These are phyloP conservation scores for Anisodus tanguticus DNA, from an alignment of 257 asterid genomes.

Conservation along the genomic window DNA sequence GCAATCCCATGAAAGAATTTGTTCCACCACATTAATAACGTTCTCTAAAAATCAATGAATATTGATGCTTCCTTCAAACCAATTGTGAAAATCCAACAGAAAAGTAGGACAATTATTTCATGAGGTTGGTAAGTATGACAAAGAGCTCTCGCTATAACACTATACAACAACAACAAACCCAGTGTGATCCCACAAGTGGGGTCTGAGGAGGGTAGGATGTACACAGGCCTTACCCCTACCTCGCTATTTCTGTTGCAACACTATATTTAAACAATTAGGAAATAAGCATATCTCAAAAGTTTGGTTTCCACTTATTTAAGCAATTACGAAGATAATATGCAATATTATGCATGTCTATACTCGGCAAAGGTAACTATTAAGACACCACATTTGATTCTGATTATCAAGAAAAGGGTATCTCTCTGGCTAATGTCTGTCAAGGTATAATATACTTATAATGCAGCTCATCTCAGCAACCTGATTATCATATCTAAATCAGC, in stretches of 20 bases:
- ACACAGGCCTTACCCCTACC: too few species aligned
- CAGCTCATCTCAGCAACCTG: too few species aligned
- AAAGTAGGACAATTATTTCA: not conserved
- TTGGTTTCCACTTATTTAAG: not conserved
- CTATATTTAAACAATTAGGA: not conserved
- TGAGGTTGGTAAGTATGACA: not conserved
- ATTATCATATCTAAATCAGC: not conserved
- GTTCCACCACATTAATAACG: not conserved
- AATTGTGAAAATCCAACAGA: not conserved
- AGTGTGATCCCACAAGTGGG: too few species aligned
- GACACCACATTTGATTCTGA: not conserved
- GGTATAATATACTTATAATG: too few species aligned
- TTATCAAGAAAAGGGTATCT: too few species aligned
- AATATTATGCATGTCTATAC: too few species aligned
- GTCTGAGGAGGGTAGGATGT: too few species aligned
- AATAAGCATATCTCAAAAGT: not conserved
- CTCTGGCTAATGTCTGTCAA: too few species aligned
- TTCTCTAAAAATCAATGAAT: not conserved
- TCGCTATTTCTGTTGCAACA: too few species aligned
- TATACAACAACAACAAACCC: not conserved
- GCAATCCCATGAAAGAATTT: not conserved
- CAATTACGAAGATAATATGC: not conserved
- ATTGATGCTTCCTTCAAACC: not conserved
- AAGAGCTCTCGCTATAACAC: not conserved
- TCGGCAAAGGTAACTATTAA: too few species aligned